These are phyloP conservation scores for Cytospora piceicola DNA, from an alignment of 2,329 filamentous ascomycete species.

Conservation along the genomic window DNA sequence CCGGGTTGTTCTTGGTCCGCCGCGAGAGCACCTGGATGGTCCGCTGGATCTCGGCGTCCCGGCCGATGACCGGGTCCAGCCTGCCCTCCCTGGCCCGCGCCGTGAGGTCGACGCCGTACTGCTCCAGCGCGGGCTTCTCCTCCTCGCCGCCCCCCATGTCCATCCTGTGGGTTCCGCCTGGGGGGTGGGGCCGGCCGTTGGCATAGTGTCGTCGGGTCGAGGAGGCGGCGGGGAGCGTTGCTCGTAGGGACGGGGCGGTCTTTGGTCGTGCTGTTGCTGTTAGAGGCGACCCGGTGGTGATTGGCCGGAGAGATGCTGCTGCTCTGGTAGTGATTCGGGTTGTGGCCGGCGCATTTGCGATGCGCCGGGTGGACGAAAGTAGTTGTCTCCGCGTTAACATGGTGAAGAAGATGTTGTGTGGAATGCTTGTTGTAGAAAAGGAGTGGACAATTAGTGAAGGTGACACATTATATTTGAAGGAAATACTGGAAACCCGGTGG, in stretches of 20 bases:
- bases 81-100: constrained; percentile 84
- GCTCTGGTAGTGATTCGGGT: constrained; percentile 34
- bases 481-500: not conserved
- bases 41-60: constrained; percentile 88
- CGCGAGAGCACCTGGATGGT: constrained; percentile 93
- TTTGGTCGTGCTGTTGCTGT: constrained; percentile 6
- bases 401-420: constrained; percentile 21
- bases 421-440: not conserved
- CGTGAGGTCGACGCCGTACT: constrained; percentile 90
- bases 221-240: constrained; percentile 43
- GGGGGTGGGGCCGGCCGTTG: constrained; percentile 79
- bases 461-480: not conserved
- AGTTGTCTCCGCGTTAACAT: constrained; percentile 48
- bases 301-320: constrained; percentile 29
- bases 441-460: not conserved
- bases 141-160: constrained; percentile 70
- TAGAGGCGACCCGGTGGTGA: not conserved
- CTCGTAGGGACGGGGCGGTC: constrained; percentile 25
- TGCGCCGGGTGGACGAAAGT: constrained; percentile 41
- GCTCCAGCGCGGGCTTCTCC: constrained; percentile 85
- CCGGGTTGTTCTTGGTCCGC: constrained; percentile 93
- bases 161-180: constrained; percentile 93
- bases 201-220: constrained; percentile 61
- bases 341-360: constrained; percentile 38
- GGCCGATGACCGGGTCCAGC: constrained; percentile 92